Evolutionary conservation across 2,329 filamentous ascomycete species (phyloP).

Genomic region (Botrytis deweyae): DNA sequence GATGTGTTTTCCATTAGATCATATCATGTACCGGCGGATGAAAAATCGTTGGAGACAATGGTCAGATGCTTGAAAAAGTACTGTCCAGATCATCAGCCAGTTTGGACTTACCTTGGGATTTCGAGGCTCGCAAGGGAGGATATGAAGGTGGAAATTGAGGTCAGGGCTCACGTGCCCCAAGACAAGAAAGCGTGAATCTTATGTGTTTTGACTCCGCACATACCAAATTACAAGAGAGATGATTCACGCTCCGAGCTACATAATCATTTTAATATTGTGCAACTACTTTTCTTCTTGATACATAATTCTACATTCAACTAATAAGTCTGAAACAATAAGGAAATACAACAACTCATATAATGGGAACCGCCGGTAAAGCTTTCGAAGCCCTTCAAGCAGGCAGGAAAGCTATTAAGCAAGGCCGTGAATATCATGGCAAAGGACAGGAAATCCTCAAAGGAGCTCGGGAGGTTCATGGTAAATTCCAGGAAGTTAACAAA

Average conservation of each 20-base stretch:
- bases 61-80: neutral
- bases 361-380: neutral
- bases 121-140: neutral
- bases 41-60: neutral
- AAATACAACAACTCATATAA: neutral
- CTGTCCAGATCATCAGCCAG: neutral
- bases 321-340: neutral
- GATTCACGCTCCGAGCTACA: neutral
- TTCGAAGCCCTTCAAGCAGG: neutral
- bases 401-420: neutral
- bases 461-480: neutral
- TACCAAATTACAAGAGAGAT: neutral
- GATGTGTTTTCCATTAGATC: conserved; percentile 52
- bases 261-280: neutral
- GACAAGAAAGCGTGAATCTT: conserved; percentile 7
- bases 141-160: conserved; percentile 52
- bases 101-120: conserved; percentile 2
- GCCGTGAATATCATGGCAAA: neutral
- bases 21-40: conserved; percentile 46
- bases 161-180: conserved; percentile 46
- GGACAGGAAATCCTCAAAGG: neutral
- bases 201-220: neutral
- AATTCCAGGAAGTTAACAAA: neutral
- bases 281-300: neutral
- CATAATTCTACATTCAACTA: too few relatives aligned